Conservation (phyloP, 2,329 filamentous ascomycete species). For the Alternaria triticimaculans region DNA sequence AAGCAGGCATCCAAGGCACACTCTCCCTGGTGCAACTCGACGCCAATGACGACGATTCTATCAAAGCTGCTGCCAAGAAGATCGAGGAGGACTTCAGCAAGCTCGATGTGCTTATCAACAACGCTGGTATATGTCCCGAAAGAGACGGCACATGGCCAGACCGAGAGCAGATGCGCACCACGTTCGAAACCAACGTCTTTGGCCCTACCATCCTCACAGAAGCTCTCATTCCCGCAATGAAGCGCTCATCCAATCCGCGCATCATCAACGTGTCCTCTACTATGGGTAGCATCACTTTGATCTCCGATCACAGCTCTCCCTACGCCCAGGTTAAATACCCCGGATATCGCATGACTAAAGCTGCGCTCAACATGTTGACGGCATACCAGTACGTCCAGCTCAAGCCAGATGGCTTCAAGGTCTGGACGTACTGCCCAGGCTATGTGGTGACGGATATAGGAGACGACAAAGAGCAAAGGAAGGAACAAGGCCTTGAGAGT, state of each 20-base stretch:
- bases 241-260: slow-evolving; percentile 34
- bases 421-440: slow-evolving; percentile 42
- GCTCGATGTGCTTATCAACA: slow-evolving; percentile 88
- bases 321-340: slow-evolving; percentile 11
- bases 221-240: slow-evolving; percentile 43
- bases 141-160: slow-evolving; percentile 11
- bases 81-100: slow-evolving; percentile 35
- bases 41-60: slow-evolving; percentile 42
- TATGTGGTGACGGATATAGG: slow-evolving; percentile 39
- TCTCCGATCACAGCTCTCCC: slow-evolving; percentile 16
- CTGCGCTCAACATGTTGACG: slow-evolving; percentile 47
- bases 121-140: slow-evolving; percentile 67
- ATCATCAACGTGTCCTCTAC: slow-evolving; percentile 48
- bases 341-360: slow-evolving; percentile 46
- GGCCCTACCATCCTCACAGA: slow-evolving; percentile 44
- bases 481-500: slow-evolving; percentile 26
- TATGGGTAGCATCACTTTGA: slow-evolving; percentile 40
- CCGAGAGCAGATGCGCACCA: slow-evolving; percentile 26
- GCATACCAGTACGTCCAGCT: slow-evolving; percentile 50
- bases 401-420: slow-evolving; percentile 31
- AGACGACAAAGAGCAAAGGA: slow-evolving; percentile 25
- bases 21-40: slow-evolving; percentile 47
- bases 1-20: slow-evolving; percentile 34
- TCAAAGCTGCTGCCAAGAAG: slow-evolving; percentile 42
- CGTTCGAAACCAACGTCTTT: slow-evolving; percentile 49